Evolutionary conservation across 2,329 filamentous ascomycete genomes (phyloP).

Genomic region (Paecilomyces formosus): DNA sequence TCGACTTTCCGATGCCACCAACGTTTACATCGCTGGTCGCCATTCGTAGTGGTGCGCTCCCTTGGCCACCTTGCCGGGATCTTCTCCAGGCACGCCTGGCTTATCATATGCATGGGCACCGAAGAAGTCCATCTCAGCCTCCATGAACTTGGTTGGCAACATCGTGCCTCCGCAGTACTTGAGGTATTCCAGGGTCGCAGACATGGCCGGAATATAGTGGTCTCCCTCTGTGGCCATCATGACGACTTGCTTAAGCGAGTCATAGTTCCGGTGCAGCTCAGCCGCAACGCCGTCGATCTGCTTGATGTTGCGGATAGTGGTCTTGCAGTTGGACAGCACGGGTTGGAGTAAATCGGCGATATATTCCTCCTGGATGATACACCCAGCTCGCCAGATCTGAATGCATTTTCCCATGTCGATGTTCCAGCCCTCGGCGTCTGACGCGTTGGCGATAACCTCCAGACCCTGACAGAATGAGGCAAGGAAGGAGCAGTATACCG

Average conservation of each 20-base stretch:
- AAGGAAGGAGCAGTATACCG: constrained; percentile 56
- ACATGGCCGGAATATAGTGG: constrained; percentile 53
- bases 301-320: constrained; percentile 29
- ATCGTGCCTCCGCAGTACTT: constrained; percentile 56
- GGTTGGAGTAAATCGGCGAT: constrained; percentile 53
- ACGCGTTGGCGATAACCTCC: constrained; percentile 54
- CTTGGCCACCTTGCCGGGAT: constrained; percentile 44
- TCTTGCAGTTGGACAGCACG: constrained; percentile 12
- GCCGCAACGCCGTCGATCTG: constrained; percentile 40
- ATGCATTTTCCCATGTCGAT: constrained; percentile 34
- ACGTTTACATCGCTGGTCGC: constrained; percentile 33
- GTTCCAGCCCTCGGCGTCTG: constrained; percentile 52
- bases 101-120: constrained; percentile 59
- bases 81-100: constrained; percentile 43
- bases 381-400: constrained; percentile 61
- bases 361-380: constrained; percentile 62
- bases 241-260: constrained; percentile 50
- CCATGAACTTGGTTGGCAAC: constrained; percentile 61
- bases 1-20: background rate
- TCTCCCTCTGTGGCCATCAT: constrained; percentile 49
- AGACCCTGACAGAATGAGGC: constrained; percentile 59
- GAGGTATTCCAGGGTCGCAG: constrained; percentile 58
- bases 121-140: constrained; percentile 65
- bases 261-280: constrained; percentile 47
- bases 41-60: constrained; percentile 60